Conservation (phyloP, 179 eudicot genomes). For the Heliamphora pulchella region DNA sequence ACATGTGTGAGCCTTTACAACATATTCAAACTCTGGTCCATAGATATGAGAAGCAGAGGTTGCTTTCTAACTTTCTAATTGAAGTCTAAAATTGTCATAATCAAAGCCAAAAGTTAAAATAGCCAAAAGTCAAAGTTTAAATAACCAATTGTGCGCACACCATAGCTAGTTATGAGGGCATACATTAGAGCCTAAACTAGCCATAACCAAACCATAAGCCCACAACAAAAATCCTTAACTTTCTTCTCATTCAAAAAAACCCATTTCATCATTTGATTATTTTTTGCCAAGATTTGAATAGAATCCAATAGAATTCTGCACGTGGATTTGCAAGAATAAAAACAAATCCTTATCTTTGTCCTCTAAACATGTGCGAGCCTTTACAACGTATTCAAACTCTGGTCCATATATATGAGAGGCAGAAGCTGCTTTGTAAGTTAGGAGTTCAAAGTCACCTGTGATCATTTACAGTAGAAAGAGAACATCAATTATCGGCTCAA, state of each 20-base stretch:
- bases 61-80: constrained; percentile 41
- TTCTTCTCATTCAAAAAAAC: not conserved
- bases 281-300: constrained; percentile 14
- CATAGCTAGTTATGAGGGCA: too few species aligned
- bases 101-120: too few species aligned
- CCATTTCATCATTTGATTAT: not conserved
- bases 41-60: constrained; percentile 71
- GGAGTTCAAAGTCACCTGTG: constrained; percentile 60
- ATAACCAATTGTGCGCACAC: too few species aligned
- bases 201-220: too few species aligned
- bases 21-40: constrained; percentile 56
- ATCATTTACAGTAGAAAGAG: not conserved
- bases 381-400: constrained; percentile 48
- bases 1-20: constrained; percentile 31
- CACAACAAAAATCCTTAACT: not conserved
- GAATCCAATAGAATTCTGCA: constrained; percentile 45
- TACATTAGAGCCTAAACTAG: too few species aligned
- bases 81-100: too few species aligned
- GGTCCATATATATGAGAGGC: constrained; percentile 71
- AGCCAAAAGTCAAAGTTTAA: too few species aligned
- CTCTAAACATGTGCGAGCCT: constrained; percentile 30
- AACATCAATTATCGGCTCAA: not conserved
- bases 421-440: constrained; percentile 72
- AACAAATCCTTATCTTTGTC: constrained; percentile 28
- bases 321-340: constrained; percentile 38